phyloP scores from a whole-genome alignment of 129 eudicot genomes.

The Flaveria bidentis region DNA sequence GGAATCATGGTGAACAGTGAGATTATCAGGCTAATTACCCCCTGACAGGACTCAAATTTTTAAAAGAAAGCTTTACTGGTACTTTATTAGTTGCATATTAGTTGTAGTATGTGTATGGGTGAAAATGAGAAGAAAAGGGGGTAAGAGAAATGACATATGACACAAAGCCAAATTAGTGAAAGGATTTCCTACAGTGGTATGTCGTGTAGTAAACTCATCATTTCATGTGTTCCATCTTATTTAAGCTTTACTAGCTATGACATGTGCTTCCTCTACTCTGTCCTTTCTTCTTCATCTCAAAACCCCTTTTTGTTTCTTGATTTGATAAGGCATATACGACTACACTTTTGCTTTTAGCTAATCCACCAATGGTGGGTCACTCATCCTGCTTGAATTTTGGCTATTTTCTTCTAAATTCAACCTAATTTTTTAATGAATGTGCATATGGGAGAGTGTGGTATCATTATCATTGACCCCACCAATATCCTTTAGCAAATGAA shows the following conservation, averaged over 20 bases:
- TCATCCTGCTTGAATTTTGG: conserved; percentile 23
- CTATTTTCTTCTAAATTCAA: conserved; percentile 1
- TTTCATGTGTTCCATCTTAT: conserved; percentile 48
- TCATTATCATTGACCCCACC: background rate
- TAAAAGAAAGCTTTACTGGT: background rate
- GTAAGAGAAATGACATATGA: conserved; percentile 41
- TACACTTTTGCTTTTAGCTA: conserved; percentile 24
- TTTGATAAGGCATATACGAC: conserved; percentile 35
- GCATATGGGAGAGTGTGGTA: background rate
- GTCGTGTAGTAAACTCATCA: conserved; percentile 34
- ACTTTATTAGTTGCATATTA: background rate
- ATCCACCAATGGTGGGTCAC: conserved; percentile 24
- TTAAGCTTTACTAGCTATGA: conserved; percentile 43
- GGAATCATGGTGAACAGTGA: conserved; percentile 19
- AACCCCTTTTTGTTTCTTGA: conserved; percentile 35
- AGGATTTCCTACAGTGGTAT: conserved; percentile 39
- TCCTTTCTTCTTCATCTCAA: conserved; percentile 32
- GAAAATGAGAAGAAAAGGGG: conserved; percentile 27
- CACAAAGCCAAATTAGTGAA: conserved; percentile 45
- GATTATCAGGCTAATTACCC: conserved; percentile 11
- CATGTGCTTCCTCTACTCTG: conserved; percentile 40
- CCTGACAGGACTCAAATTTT: background rate
- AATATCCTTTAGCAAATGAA: background rate
- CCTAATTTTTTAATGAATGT: background rate
- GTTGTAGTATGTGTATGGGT: conserved; percentile 8